Evolutionary conservation across 257 asterid genomes (phyloP).

Genomic region (Apocynum venetum): DNA sequence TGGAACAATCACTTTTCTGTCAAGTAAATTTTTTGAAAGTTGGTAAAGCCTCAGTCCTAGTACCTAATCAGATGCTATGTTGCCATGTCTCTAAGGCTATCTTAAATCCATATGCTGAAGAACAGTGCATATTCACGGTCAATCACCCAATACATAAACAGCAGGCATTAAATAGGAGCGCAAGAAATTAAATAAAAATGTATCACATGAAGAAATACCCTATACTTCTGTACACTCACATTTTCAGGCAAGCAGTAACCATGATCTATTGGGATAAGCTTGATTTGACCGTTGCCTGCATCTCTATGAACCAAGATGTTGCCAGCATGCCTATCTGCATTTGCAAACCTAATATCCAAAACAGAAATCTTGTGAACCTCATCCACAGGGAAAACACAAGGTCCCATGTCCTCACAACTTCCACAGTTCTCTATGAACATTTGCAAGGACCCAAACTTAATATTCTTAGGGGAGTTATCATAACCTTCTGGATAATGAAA

Average conservation of each 20-base stretch:
- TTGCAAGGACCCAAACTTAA: conserved; percentile 71
- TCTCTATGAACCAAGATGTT: conserved; percentile 60
- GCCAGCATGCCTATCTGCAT: conserved; percentile 72
- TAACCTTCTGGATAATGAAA: conserved; percentile 44
- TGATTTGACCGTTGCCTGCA: conserved; percentile 39
- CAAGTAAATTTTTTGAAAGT: not conserved
- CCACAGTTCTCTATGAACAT: conserved; percentile 68
- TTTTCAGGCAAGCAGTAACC: conserved; percentile 82
- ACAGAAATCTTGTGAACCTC: conserved; percentile 77
- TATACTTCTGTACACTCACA: conserved; percentile 32
- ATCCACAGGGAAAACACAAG: conserved; percentile 54
- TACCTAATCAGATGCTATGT: not conserved
- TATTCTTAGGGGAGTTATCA: conserved; percentile 14
- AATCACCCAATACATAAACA: no score
- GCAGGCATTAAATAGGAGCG: not conserved
- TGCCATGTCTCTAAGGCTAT: not conserved
- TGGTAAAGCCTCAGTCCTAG: not conserved
- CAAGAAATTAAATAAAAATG: not conserved
- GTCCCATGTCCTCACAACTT: conserved; percentile 82
- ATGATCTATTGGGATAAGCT: conserved; percentile 69
- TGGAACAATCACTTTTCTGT: not conserved
- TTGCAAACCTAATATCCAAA: conserved; percentile 71
- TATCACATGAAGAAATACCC: not conserved
- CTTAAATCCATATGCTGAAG: not conserved
- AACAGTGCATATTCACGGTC: not conserved